These are phyloP conservation scores for Trichoderma gracile DNA, from an alignment of 2,329 filamentous ascomycete species.

Conservation along the genomic window DNA sequence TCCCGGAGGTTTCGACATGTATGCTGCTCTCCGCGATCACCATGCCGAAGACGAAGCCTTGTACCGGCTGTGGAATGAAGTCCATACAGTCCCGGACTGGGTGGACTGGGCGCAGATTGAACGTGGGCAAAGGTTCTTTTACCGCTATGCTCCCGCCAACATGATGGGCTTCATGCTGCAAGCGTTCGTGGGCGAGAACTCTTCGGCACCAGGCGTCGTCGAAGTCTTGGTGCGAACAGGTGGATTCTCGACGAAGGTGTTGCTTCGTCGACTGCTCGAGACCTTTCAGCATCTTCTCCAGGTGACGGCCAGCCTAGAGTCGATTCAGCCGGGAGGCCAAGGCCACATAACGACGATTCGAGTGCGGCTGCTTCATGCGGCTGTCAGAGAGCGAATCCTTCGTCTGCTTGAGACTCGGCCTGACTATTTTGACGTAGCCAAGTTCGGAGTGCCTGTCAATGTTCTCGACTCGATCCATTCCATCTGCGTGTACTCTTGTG, in stretches of 20 bases:
- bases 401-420: slow-evolving; percentile 54
- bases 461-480: slow-evolving; percentile 65
- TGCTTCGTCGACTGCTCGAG: slow-evolving; percentile 57
- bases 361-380: slow-evolving; percentile 65
- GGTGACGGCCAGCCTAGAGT: slow-evolving; percentile 58
- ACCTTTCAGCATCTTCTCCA: slow-evolving; percentile 51
- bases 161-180: slow-evolving; percentile 51
- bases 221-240: slow-evolving; percentile 67
- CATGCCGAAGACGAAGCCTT: slow-evolving; percentile 35
- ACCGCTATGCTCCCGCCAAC: slow-evolving; percentile 63
- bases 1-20: slow-evolving; percentile 13
- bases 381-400: slow-evolving; percentile 63
- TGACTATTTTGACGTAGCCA: slow-evolving; percentile 60
- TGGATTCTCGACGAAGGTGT: slow-evolving; percentile 63
- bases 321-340: slow-evolving; percentile 61
- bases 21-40: slow-evolving; percentile 20
- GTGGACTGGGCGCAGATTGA: slow-evolving; percentile 67
- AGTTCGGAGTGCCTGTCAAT: slow-evolving; percentile 64
- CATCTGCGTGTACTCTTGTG: slow-evolving; percentile 63
- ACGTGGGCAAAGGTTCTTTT: slow-evolving; percentile 63
- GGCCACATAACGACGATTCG: slow-evolving; percentile 63
- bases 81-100: slow-evolving; percentile 63
- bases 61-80: slow-evolving; percentile 55
- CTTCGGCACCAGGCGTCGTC: slow-evolving; percentile 58
- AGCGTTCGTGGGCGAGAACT: slow-evolving; percentile 41